These are phyloP conservation scores for Lithocarpus polystachyus DNA, from an alignment of 306 rosid species.

Conservation along the genomic window DNA sequence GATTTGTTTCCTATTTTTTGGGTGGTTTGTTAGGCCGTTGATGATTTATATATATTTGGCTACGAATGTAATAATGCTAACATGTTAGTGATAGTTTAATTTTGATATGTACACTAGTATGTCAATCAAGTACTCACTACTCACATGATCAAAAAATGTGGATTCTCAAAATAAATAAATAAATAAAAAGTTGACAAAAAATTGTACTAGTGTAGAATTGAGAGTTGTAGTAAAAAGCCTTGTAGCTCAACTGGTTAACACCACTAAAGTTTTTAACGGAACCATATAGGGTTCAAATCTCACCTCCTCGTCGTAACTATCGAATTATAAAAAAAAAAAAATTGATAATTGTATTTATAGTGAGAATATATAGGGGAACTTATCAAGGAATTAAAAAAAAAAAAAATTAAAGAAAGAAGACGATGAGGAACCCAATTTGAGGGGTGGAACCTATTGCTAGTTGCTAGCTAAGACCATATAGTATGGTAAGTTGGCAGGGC, in stretches of 20 bases:
- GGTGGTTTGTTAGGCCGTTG: neutral
- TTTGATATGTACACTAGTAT: neutral
- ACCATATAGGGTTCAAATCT: no score
- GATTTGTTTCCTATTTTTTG: neutral
- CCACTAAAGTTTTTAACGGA: accelerated
- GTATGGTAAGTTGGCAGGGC: neutral
- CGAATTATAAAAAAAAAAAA: no score
- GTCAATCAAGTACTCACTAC: neutral
- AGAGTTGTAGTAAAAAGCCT: neutral
- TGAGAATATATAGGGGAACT: neutral
- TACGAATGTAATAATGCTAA: neutral
- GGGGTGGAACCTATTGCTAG: neutral
- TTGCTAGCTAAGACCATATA: neutral
- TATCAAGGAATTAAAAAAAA: neutral
- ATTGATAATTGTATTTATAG: no score
- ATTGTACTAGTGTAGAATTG: neutral
- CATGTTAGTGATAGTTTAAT: neutral
- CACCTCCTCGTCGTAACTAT: no score
- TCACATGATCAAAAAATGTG: neutral
- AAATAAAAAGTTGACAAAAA: neutral
- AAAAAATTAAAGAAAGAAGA: neutral
- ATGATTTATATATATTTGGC: neutral
- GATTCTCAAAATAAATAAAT: neutral
- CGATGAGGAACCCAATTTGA: neutral
- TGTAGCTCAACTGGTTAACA: no score